phyloP scores from a whole-genome alignment of 768 basidiomycete species.

The Mycena rebaudengoi region DNA sequence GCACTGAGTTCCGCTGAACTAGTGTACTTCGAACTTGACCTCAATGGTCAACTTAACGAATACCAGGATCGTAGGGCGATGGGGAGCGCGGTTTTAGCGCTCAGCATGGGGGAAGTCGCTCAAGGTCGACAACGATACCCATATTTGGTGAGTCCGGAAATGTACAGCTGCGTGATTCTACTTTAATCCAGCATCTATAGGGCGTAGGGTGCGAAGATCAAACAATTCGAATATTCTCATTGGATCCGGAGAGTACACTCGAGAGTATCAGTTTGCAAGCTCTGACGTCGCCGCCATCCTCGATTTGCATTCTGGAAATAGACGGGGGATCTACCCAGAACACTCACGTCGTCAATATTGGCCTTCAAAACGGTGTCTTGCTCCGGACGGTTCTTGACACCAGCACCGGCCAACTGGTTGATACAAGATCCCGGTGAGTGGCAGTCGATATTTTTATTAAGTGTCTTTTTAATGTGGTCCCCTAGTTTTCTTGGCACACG shows the following conservation, averaged over 20 bases:
- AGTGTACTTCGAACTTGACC: constrained; percentile 96
- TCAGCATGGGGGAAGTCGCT: constrained; percentile 88
- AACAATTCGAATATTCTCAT: constrained; percentile 94
- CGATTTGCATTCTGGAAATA: constrained; percentile 97
- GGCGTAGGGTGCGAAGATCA: constrained; percentile 99
- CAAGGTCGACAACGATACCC: background rate
- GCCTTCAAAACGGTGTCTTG: constrained; percentile 92
- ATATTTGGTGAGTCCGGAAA: background rate
- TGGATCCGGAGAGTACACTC: constrained; percentile 94
- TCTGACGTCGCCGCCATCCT: constrained; percentile 90
- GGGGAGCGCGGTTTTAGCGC: constrained; percentile 93
- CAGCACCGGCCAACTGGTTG: constrained; percentile 91
- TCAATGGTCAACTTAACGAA: constrained; percentile 95
- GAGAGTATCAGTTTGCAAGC: constrained; percentile 96
- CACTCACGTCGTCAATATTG: constrained; percentile 97
- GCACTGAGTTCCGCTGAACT: constrained; percentile 93
- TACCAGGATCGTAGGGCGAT: constrained; percentile 96
- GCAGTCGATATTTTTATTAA: background rate
- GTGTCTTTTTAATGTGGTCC: background rate
- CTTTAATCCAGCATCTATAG: constrained; percentile 62
- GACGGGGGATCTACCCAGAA: constrained; percentile 95
- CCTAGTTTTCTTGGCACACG: background rate
- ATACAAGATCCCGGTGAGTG: constrained; percentile 88
- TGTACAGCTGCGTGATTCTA: too few relatives aligned
- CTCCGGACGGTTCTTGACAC: constrained; percentile 95